Evolutionary conservation across 2,329 filamentous ascomycete species (phyloP).

Genomic region (Xylaria sp.): DNA sequence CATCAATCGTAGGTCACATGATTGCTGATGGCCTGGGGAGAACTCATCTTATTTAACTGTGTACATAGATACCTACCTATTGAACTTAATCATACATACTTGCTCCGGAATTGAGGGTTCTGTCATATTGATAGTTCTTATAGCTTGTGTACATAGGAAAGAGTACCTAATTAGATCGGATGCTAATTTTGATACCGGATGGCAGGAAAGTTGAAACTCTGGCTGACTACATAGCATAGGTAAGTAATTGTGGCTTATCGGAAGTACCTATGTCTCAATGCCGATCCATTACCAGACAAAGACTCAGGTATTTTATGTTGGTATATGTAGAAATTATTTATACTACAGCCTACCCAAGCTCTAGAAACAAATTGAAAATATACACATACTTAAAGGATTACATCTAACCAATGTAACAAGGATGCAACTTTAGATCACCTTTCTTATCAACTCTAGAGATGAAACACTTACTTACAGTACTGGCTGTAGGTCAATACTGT

Average conservation of each 20-base stretch:
- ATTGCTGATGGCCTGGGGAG: neutral
- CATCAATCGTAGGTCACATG: conserved; percentile 3
- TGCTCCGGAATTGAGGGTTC: neutral
- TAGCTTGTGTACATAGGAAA: neutral
- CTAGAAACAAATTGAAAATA: too few relatives aligned
- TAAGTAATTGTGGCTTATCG: neutral
- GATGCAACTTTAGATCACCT: too few relatives aligned
- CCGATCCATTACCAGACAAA: neutral
- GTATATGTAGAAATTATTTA: too few relatives aligned
- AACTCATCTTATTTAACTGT: neutral
- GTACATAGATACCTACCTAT: neutral
- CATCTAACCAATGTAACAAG: too few relatives aligned
- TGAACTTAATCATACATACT: neutral
- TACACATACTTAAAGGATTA: too few relatives aligned
- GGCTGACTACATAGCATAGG: too few relatives aligned
- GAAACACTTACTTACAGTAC: neutral
- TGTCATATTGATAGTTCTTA: neutral
- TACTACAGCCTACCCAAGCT: too few relatives aligned
- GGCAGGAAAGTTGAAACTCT: neutral
- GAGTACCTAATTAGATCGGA: neutral
- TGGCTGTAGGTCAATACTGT: neutral
- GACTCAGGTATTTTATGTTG: neutral
- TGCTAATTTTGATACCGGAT: neutral
- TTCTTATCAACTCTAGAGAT: too few relatives aligned
- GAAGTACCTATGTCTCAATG: neutral